A percentile compares a stretch with the other conserved stretches of the same genome.
Evolutionary conservation across 768 basidiomycete genomes (phyloP).

Genomic region (Gymnopilus junonius): DNA sequence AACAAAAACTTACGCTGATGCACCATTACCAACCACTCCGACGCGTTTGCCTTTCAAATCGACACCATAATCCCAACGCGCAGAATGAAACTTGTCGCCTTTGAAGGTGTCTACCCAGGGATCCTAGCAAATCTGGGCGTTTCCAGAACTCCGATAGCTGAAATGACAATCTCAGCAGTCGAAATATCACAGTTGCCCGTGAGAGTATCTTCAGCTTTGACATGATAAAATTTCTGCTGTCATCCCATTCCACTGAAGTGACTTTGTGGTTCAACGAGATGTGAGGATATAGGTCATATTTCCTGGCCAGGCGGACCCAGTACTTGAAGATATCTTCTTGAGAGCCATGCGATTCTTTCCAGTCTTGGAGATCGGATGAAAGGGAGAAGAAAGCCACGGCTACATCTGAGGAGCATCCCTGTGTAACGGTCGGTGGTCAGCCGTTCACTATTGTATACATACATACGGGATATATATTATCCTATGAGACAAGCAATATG

Average conservation of each 20-base stretch:
- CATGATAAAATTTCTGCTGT: slow-evolving; percentile 36
- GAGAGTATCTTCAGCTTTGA: slow-evolving; percentile 36
- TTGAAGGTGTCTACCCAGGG: slow-evolving; percentile 44
- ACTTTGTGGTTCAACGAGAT: slow-evolving; percentile 50
- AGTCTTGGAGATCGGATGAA: slow-evolving; percentile 53
- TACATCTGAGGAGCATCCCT: slow-evolving; percentile 53
- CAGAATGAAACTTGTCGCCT: slow-evolving; percentile 57
- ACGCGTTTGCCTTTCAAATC: slow-evolving; percentile 51
- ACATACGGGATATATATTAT: slow-evolving; percentile 39
- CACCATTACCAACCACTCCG: slow-evolving; percentile 63
- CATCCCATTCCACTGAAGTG: slow-evolving; percentile 49
- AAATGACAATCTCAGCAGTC: slow-evolving; percentile 52
- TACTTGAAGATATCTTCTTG: slow-evolving; percentile 49
- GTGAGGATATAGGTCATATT: slow-evolving; percentile 43
- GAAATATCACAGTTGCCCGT: slow-evolving; percentile 33
- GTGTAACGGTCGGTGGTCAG: background rate
- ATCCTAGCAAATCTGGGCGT: slow-evolving; percentile 42
- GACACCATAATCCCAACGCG: slow-evolving; percentile 47
- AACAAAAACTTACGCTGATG: slow-evolving; percentile 46
- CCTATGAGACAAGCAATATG: slow-evolving; percentile 23
- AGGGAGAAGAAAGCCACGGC: slow-evolving; percentile 47
- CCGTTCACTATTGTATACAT: background rate
- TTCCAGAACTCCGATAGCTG: slow-evolving; percentile 53
- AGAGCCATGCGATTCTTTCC: slow-evolving; percentile 44
- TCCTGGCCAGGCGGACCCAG: slow-evolving; percentile 43